Conservation (phyloP, 176 grass and related monocot genomes). For the Triticum dicoccoides region DNA sequence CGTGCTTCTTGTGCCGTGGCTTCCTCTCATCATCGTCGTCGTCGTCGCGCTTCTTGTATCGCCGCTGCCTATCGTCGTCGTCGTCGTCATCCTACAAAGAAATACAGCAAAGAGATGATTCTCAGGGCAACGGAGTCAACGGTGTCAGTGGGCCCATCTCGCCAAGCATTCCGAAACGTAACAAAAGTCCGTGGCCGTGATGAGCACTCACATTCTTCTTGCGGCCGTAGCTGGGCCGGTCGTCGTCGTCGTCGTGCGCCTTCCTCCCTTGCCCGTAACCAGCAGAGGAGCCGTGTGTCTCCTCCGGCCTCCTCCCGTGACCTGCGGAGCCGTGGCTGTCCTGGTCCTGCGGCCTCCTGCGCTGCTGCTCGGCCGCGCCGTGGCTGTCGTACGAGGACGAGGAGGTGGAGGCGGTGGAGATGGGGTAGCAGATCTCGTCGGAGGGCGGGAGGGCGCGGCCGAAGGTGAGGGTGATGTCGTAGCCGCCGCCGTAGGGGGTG, state of each 20-base stretch:
- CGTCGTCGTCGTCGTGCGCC: constrained; percentile 23
- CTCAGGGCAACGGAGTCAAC: neutral
- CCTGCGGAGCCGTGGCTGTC: constrained; percentile 16
- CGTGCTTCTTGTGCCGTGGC: constrained; percentile 28
- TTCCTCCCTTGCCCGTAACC: constrained; percentile 51
- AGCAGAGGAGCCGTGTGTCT: constrained; percentile 29
- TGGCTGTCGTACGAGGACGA: constrained; percentile 38
- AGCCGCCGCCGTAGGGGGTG: constrained; percentile 85
- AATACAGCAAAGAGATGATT: neutral
- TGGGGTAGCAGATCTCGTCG: constrained; percentile 79
- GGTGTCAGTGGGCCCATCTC: neutral
- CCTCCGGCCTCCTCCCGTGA: constrained; percentile 37
- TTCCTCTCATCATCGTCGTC: constrained; percentile 29
- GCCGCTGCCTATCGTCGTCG: neutral
- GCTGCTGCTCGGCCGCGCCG: constrained; percentile 33
- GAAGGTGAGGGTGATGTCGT: constrained; percentile 69
- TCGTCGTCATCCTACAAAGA: neutral
- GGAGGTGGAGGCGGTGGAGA: constrained; percentile 44
- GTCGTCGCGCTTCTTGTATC: constrained; percentile 28
- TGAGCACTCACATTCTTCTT: constrained; percentile 38
- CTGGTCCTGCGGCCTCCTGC: constrained; percentile 23
- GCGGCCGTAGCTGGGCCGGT: constrained; percentile 44
- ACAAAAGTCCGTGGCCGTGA: neutral
- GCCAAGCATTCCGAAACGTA: neutral
- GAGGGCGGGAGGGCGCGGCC: constrained; percentile 70